A percentile compares a stretch with the other conserved stretches of the same genome.
Evolutionary conservation across 225 moss, liverwort and hornwort species (phyloP).

Genomic region (Pseudoscleropodium purum): DNA sequence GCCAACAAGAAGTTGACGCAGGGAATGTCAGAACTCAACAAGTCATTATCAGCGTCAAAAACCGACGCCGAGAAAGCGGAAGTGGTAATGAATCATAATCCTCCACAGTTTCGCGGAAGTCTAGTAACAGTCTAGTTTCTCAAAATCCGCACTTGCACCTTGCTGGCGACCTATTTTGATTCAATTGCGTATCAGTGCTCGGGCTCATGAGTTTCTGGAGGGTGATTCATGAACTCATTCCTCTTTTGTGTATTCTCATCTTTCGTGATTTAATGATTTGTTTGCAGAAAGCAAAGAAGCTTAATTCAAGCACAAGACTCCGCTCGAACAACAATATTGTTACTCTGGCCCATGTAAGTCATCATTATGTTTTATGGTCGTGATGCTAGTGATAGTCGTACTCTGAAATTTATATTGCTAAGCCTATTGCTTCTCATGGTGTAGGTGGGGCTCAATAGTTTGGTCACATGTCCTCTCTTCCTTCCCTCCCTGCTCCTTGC

Average conservation of each 20-base stretch:
- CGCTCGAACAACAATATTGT: slow-evolving; percentile 92
- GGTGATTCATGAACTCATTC: background rate
- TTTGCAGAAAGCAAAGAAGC: slow-evolving; percentile 85
- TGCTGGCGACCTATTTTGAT: background rate
- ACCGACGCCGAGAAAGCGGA: slow-evolving; percentile 77
- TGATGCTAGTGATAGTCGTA: background rate
- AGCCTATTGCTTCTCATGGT: background rate
- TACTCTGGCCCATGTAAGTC: slow-evolving; percentile 59
- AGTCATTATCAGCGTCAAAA: slow-evolving; percentile 85
- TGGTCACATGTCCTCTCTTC: background rate
- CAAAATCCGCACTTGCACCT: background rate
- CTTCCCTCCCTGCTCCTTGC: background rate
- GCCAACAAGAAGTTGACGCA: slow-evolving; percentile 90
- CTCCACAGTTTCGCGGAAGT: background rate
- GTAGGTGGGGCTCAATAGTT: background rate
- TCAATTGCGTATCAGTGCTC: background rate
- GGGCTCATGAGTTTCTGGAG: background rate
- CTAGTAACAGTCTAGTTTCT: background rate
- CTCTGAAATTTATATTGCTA: background rate
- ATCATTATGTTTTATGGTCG: background rate
- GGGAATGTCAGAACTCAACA: slow-evolving; percentile 91
- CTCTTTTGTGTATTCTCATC: background rate
- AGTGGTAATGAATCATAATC: slow-evolving; percentile 44
- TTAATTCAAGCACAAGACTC: slow-evolving; percentile 69
- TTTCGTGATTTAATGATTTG: background rate